Base-by-base conservation (phyloP, 2,329 filamentous ascomycete species). In the Emmonsia crescens region DNA sequence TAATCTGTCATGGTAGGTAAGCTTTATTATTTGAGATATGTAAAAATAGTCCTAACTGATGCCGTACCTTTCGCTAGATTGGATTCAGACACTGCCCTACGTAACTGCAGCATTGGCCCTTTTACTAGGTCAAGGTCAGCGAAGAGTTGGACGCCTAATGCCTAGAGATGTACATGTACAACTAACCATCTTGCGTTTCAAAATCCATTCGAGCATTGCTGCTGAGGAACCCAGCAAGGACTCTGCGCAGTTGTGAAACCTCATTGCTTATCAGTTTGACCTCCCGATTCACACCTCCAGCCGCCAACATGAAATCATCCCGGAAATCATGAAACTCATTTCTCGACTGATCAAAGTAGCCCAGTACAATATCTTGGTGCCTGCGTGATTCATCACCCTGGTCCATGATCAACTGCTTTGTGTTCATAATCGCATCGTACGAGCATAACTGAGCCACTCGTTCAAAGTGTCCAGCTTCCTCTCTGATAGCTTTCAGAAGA, bases 181-280 rank as follows among this genome's bases (percentile, higher is more conserved):
- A 57, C 54, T 57, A 29, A 57, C 54, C 54, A 57, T 57, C 36
- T 21, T 57, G 54, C 12, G 21, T 40, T 42, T 24, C 31, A 12
- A 42, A 57, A 57, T 57, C 54, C 54, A 44, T 57, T 44, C 54
- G 54, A 44, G 21, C 33, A 42, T 57, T 57, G 12, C 54, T 57
- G 16, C 38, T 57, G 38, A 57, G 36, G 31, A 57, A 57, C 14
- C 21, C 36, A 27, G 21, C 54, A 44, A 57, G 54, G 33, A 57
- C 38, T 57, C 54, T 57, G 3, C 54, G 54, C 38, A 57, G 54
- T 36, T 57, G 54, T 1, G 54, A 57, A 24, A 57, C 54, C 24
- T 57, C 54, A 19, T 57, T 29, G 54, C 54, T 16, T 44, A 57
- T 57, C 36, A 36, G 36, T 14, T 29, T 40, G 21, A 57, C 21